phyloP scores from a whole-genome alignment of 1,139 yeast genomes.

The Wickerhamomyces sp. region DNA sequence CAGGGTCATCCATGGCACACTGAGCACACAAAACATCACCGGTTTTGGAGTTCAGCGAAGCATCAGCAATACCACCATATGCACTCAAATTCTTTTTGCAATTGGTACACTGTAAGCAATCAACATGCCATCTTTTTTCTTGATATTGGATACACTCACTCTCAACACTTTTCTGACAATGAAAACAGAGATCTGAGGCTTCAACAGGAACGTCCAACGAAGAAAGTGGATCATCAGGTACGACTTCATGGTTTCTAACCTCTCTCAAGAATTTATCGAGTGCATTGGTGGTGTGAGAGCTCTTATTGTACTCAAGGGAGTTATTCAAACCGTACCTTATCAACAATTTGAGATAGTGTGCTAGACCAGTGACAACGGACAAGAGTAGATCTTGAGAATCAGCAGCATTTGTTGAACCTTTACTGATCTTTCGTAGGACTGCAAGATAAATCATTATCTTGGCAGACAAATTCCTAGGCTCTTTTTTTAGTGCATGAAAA shows the following conservation, averaged over 20 bases:
- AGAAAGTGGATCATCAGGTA: constrained; percentile 37
- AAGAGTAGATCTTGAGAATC: constrained; percentile 61
- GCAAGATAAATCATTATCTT: constrained; percentile 75
- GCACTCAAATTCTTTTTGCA: constrained; percentile 42
- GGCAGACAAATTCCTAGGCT: constrained; percentile 85
- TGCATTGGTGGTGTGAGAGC: constrained; percentile 53
- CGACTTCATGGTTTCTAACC: constrained; percentile 42
- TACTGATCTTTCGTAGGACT: constrained; percentile 54
- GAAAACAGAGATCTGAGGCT: constrained; percentile 73
- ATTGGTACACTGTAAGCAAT: constrained; percentile 61
- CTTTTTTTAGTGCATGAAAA: constrained; percentile 37
- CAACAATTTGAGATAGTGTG: constrained; percentile 84
- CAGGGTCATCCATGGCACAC: constrained; percentile 48
- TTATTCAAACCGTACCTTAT: constrained; percentile 77
- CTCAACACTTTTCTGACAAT: constrained; percentile 75
- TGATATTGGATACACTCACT: constrained; percentile 64
- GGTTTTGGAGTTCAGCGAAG: constrained; percentile 36
- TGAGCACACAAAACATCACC: constrained; percentile 49
- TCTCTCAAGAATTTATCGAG: constrained; percentile 57
- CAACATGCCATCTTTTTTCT: constrained; percentile 73
- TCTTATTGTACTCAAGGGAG: constrained; percentile 64
- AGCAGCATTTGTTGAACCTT: constrained; percentile 25
- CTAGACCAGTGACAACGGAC: constrained; percentile 84
- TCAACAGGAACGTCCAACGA: constrained; percentile 51
- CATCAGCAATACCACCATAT: constrained; percentile 36